Conservation (phyloP, 495 filamentous ascomycete genomes). For the Sordaria brevicollis region DNA sequence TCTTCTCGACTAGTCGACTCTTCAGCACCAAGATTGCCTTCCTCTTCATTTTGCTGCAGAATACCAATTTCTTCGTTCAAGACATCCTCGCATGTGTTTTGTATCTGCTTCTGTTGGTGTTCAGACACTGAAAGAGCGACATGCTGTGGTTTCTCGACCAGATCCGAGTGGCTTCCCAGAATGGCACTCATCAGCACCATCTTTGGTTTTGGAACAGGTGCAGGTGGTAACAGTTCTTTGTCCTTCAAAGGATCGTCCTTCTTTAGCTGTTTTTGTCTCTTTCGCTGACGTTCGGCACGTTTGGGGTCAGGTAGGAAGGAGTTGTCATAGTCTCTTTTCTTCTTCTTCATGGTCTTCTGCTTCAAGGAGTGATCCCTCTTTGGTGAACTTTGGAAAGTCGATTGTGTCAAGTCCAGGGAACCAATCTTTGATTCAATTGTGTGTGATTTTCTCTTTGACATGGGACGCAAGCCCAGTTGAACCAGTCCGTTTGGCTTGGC, state of each 20-base stretch:
- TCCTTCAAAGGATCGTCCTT: not conserved
- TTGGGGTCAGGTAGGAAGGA: not conserved
- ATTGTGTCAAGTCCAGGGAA: constrained; percentile 11
- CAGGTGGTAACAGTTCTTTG: not conserved
- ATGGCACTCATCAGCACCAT: not conserved
- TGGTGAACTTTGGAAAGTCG: not conserved
- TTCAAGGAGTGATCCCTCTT: not conserved
- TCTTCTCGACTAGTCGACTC: not conserved
- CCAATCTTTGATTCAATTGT: not conserved
- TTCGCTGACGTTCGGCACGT: not conserved
- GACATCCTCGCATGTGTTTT: not conserved
- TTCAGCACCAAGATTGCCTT: not conserved
- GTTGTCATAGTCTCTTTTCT: constrained; percentile 4
- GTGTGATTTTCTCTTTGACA: constrained; percentile 1
- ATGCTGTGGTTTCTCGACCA: not conserved
- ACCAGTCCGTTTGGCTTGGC: constrained; percentile 10
- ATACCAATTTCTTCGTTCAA: not conserved
- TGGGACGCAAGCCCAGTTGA: not conserved
- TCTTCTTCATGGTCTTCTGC: not conserved
- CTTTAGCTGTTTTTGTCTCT: not conserved
- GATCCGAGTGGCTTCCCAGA: not conserved
- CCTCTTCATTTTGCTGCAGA: not conserved
- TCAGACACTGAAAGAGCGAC: not conserved
- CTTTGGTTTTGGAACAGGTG: not conserved
- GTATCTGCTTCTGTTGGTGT: not conserved